These are phyloP conservation scores for Eremomyces bilateralis DNA, from an alignment of 495 filamentous ascomycete genomes.

Conservation along the genomic window DNA sequence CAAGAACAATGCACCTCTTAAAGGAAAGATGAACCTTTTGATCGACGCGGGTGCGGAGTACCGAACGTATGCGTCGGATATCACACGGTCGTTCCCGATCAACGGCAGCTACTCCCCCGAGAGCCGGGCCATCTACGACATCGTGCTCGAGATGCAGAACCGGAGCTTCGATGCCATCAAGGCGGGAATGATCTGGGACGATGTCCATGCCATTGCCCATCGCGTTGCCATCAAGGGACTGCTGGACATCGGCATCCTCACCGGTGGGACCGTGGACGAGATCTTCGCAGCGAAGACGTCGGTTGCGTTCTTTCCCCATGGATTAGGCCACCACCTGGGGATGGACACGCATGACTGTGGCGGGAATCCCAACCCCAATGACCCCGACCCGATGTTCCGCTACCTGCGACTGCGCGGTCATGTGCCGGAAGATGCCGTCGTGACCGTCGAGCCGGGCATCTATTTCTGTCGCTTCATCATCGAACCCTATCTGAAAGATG, in stretches of 20 bases:
- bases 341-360: constrained; percentile 93
- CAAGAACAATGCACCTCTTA: constrained; percentile 45
- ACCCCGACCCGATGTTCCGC: constrained; percentile 63
- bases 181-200: constrained; percentile 65
- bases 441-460: constrained; percentile 83
- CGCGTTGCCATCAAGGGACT: constrained; percentile 63
- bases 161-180: constrained; percentile 52
- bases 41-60: constrained; percentile 74
- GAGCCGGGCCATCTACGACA: constrained; percentile 58
- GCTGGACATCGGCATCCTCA: constrained; percentile 51
- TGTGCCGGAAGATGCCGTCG: constrained; percentile 52
- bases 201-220: constrained; percentile 60
- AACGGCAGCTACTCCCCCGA: constrained; percentile 52
- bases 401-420: constrained; percentile 66
- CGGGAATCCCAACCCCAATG: constrained; percentile 66
- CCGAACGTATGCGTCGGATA: constrained; percentile 62
- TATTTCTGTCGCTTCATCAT: constrained; percentile 94
- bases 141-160: constrained; percentile 69
- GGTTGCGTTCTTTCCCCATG: constrained; percentile 81
- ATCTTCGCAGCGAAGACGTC: constrained; percentile 54
- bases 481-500: constrained; percentile 51
- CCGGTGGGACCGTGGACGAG: constrained; percentile 38
- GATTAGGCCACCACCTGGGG: constrained; percentile 76
- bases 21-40: constrained; percentile 45
- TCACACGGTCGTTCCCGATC: constrained; percentile 78